These are phyloP conservation scores for Aspergillus sparsus DNA, from an alignment of 495 filamentous ascomycete species.

Conservation along the genomic window DNA sequence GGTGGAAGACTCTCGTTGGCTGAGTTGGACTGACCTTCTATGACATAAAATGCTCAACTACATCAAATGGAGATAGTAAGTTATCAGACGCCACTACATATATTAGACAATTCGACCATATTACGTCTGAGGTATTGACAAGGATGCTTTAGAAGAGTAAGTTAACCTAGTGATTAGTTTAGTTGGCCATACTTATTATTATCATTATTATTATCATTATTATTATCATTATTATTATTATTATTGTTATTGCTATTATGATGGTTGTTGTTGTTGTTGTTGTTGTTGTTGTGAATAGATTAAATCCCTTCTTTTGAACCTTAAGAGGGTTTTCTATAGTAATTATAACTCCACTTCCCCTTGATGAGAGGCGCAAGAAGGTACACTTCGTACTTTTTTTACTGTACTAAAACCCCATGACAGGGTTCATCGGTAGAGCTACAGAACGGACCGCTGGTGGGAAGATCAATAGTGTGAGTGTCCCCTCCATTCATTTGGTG, in stretches of 20 bases:
- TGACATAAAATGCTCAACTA: slow-evolving; percentile 1
- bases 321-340: too few relatives aligned
- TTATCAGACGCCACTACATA: neutral
- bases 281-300: too few relatives aligned
- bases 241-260: too few relatives aligned
- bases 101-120: neutral
- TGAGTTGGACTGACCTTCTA: slow-evolving; percentile 5
- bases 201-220: too few relatives aligned
- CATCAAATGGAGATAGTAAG: neutral
- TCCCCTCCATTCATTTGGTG: slow-evolving; percentile 8
- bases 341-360: too few relatives aligned
- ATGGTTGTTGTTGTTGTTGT: too few relatives aligned
- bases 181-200: too few relatives aligned
- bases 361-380: neutral
- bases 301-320: too few relatives aligned
- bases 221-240: too few relatives aligned
- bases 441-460: slow-evolving; percentile 25
- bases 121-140: too few relatives aligned
- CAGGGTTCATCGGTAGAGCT: slow-evolving; percentile 21
- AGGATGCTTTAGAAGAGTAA: too few relatives aligned
- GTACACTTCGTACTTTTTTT: slow-evolving; percentile 1
- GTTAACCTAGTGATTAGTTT: too few relatives aligned
- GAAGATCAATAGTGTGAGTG: slow-evolving; percentile 21
- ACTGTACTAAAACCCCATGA: neutral
- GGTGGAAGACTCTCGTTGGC: slow-evolving; percentile 1